Evolutionary conservation across 2,329 filamentous ascomycete genomes (phyloP).

Genomic region (Teratosphaeria viscida): DNA sequence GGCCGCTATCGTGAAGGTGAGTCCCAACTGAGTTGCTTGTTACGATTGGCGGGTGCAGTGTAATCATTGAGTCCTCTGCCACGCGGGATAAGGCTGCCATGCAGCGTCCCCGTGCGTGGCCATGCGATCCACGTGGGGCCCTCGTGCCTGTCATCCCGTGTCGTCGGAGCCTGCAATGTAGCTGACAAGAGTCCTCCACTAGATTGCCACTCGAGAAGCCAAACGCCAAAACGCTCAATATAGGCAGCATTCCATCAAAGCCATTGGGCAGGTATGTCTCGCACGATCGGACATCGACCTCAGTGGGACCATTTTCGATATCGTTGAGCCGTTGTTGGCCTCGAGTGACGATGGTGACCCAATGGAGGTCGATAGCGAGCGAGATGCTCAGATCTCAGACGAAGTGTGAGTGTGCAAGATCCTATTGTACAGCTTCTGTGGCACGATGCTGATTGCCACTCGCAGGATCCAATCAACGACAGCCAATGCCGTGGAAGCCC

Average conservation of each 20-base stretch:
- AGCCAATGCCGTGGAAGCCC: constrained; percentile 20
- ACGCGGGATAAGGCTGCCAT: background rate
- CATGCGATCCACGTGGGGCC: background rate
- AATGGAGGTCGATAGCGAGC: constrained; percentile 57
- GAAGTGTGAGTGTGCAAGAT: constrained; percentile 16
- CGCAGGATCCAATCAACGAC: constrained; percentile 16
- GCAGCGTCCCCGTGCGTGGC: background rate
- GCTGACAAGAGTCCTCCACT: background rate
- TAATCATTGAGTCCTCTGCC: no score
- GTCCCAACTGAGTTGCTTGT: constrained; percentile 6
- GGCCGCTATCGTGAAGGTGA: constrained; percentile 56
- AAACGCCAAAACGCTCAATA: constrained; percentile 86
- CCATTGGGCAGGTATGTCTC: constrained; percentile 62
- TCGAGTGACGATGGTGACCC: constrained; percentile 43
- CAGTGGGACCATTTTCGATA: constrained; percentile 53
- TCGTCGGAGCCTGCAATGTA: background rate
- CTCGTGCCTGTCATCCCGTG: background rate
- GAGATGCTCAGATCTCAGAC: constrained; percentile 9
- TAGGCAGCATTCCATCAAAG: constrained; percentile 61
- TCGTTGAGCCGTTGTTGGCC: constrained; percentile 51
- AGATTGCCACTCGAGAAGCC: constrained; percentile 74
- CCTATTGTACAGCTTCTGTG: background rate
- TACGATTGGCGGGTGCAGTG: no score
- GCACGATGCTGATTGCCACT: constrained; percentile 4
- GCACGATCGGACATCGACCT: constrained; percentile 60